Base-by-base conservation (phyloP, 2,329 filamentous ascomycete genomes). In the Xylariales sp. region DNA sequence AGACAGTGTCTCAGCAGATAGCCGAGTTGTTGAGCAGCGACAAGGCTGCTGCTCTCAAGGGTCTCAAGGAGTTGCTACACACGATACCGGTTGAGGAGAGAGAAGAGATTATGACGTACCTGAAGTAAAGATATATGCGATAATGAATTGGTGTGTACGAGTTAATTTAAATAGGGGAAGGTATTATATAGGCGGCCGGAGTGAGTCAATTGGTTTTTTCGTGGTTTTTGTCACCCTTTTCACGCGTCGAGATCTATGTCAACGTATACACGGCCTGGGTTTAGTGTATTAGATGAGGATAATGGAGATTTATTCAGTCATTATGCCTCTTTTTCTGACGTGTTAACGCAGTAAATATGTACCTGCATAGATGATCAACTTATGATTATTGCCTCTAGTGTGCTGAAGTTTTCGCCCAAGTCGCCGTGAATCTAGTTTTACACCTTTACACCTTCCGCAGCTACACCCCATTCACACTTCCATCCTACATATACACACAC, bases 81-180 rank as follows among this genome's bases (percentile, higher is more conserved):
- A 94, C 95, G 79, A 88, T 99, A 83, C 93, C 94, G 18, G 91
- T 94, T 58, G 89, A 89, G 72, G 94, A 99, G 86, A 92, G 93
- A 79, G 94, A 97, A 81, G 89, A 92, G 80, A 87, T 97, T 61
- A 84, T 97, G 68, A 83, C 86, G 79, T 88, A 84, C 72, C 76
- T 89, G 63, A 79, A 82, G 72, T 84, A 82, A 75, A 60, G 46
- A n/a, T 9, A 16, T 14, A 56, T 5, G n/a, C 23, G 50, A 28
- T 14, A 3, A 55, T 3, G 32, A 63, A 23, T 3, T 48, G 28
- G 50, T 32, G 14, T 55, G 52, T 52, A 46, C 46, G 52, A 48
- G 45, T 55, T 62, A 61, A 14, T 10, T 53, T 14, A n/a, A 57
- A 39, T n/a, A 2, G n/a, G 30, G 30, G 10, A 10, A 53, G 49